A percentile compares a stretch with the other conserved stretches of the same genome.
These are phyloP conservation scores for Ophiostoma ips DNA, from an alignment of 2,329 filamentous ascomycete genomes.

Conservation along the genomic window DNA sequence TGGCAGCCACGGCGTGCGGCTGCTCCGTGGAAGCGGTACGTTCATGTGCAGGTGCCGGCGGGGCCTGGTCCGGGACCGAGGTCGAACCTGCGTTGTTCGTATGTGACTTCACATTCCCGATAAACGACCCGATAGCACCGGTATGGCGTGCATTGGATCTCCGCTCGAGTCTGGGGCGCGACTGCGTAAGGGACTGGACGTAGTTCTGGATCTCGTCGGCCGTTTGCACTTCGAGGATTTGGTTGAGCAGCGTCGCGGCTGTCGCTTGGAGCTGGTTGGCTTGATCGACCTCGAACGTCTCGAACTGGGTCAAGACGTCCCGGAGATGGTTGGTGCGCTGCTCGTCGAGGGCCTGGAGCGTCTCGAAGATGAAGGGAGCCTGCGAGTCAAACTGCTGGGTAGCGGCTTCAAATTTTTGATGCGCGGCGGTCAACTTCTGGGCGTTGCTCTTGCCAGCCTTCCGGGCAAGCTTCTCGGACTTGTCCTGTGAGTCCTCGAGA, in stretches of 20 bases:
- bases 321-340: constrained; percentile 77
- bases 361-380: constrained; percentile 88
- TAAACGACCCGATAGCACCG: constrained; percentile 21
- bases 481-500: constrained; percentile 70
- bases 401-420: constrained; percentile 61
- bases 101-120: constrained; percentile 10
- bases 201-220: constrained; percentile 75
- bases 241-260: constrained; percentile 67
- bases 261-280: constrained; percentile 61
- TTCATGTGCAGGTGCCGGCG: not conserved
- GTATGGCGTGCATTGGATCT: constrained; percentile 30
- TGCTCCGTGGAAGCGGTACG: not conserved
- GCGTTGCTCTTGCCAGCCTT: constrained; percentile 66
- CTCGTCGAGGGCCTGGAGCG: constrained; percentile 82
- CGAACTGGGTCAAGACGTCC: constrained; percentile 80
- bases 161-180: constrained; percentile 30
- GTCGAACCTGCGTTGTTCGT: not conserved
- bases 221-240: constrained; percentile 75
- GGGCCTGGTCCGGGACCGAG: not conserved
- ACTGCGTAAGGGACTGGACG: constrained; percentile 28
- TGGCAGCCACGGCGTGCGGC: not conserved
- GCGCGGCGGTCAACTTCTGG: constrained; percentile 63
- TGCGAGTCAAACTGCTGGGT: constrained; percentile 83
- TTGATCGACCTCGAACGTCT: constrained; percentile 83
- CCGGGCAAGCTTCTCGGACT: constrained; percentile 67